Conservation (phyloP, 192 early-diverging fungal genomes). For the Coemansia sp. region DNA sequence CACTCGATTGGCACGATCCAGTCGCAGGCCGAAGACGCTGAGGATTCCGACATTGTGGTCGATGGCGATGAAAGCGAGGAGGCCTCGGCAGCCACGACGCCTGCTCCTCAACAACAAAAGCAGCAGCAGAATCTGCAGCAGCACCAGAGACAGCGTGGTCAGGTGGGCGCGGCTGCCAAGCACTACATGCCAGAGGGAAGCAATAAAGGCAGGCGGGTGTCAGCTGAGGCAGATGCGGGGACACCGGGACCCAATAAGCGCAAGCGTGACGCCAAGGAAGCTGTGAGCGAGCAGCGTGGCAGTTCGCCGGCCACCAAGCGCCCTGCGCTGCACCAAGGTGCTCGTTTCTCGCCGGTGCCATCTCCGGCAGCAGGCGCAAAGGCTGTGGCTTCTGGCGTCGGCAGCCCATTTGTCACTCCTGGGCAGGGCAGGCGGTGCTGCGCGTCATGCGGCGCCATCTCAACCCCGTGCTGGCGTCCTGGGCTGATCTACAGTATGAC, state of each 20-base stretch:
- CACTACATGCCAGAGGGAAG: slow-evolving; percentile 13
- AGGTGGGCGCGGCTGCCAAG: slow-evolving; percentile 18
- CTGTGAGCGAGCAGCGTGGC: slow-evolving; percentile 16
- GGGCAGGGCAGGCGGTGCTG: slow-evolving; percentile 38
- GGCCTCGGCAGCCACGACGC: neutral
- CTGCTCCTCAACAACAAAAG: neutral
- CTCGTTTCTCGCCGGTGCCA: neutral
- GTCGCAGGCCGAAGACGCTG: slow-evolving; percentile 17
- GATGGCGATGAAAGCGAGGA: slow-evolving; percentile 32
- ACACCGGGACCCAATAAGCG: slow-evolving; percentile 29
- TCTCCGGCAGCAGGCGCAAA: neutral
- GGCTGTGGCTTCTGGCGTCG: neutral
- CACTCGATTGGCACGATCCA: slow-evolving; percentile 51
- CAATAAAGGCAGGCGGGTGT: slow-evolving; percentile 9
- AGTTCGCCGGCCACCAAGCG: slow-evolving; percentile 28
- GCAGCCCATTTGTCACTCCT: slow-evolving; percentile 1
- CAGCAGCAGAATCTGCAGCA: neutral
- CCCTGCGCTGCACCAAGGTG: slow-evolving; percentile 6
- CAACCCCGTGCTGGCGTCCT: slow-evolving; percentile 59
- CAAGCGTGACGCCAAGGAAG: slow-evolving; percentile 32
- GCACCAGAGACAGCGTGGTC: slow-evolving; percentile 21
- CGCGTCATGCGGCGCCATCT: slow-evolving; percentile 49
- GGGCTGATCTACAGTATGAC: slow-evolving; percentile 57
- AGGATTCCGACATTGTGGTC: slow-evolving; percentile 33
- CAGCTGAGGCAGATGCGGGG: slow-evolving; percentile 15